Base-by-base conservation (phyloP, 2,329 filamentous ascomycete species). In the Ciborinia camelliae region DNA sequence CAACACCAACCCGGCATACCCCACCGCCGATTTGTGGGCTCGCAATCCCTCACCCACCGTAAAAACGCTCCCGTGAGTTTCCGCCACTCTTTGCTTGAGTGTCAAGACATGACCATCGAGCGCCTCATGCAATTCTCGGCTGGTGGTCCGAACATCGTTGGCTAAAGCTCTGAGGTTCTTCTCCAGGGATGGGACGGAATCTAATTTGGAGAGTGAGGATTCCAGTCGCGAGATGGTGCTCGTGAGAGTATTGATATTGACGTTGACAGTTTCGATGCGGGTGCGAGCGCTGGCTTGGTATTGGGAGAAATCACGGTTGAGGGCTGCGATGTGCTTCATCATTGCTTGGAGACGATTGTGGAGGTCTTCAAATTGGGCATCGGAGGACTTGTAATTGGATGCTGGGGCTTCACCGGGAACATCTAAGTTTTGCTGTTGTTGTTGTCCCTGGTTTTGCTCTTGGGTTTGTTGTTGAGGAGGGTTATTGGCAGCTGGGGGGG, bases 331-430 rank as follows among this genome's bases (percentile, higher is more conserved):
- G 72, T 90, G 87, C 77, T 91, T 87, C 76, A 86, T 86, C 65
- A 91, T 81, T 70, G 81, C 82, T 76, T 93, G 91, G 23, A 98
- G 80, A 39, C 92, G 90, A 79, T 90, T 90, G 80, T 96, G 90
- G 18, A 98, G 82, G 75, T 97, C 93, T 41, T 84, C 82, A 74
- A 97, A 94, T 76, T 97, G 92, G 63, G 81, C 77, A 47, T 80
- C 78, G 2, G 80, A 76, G 71, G 72, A 79, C 75, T 68, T 77
- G 73, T 71, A 80, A 74, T 77, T 76, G 67, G 71, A 77, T 2
- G 73, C 73, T 30, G 75, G 73, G 53, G 71, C 65, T 67, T 74
- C 71, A 52, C 78, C 77, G 73, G 83, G 82, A 39, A 74, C 72
- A 54, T 82, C 79, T 59, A 41, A 28, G 32, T 66, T n/a, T 61